Evolutionary conservation across 371 early-diverging fungal genomes (phyloP), one percentile per base, ranked within the genome.

Genomic region (Mortierella sp.): DNA sequence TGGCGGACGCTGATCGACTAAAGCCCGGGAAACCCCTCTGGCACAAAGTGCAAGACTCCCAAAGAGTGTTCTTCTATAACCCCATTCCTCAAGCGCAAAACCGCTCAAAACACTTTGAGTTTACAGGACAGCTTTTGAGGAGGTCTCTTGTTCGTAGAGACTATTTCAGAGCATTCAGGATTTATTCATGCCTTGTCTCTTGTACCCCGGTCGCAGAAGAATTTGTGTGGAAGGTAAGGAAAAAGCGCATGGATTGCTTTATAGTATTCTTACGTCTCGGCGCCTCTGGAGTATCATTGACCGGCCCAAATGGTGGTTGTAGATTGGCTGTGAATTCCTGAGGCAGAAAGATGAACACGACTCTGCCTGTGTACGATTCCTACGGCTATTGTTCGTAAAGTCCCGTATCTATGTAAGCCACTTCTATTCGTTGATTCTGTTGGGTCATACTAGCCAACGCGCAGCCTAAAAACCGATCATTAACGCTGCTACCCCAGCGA

Each of bases 271-370:
- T 31, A 19, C 19, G 29, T 10, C 34, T 7, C 10, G 4, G 10
- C 34, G 34, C 0, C 16, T 39, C 22, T 40, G 34, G 22, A 27
- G n/a, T 51, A 17, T 44, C 12, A n/a, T 28, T 22, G 24, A 21
- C 24, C 22, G 8, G 40, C 22, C n/a, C 55, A 3, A 10, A 14
- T 3, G 14, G 0, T 40, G 7, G n/a, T 37, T 27, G 16, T 63
- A 76, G 77, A 59, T 76, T 21, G 77, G 77, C 19, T 39, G 47
- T 34, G 77, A 76, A 28, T 29, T 76, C 16, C 21, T 76, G 19
- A 61, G 56, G 41, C 54, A 64, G 19, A 61, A 60, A 29, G 43
- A 52, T 7, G 66, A 65, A 12, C 65, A 76, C 21, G 77, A 76
- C 21, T 61, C 61, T 6, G 49, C 28, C n/a, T 65, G 65, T 45